These are phyloP conservation scores for Lunasporangiospora selenospora DNA, from an alignment of 192 early-diverging fungal species.

Conservation along the genomic window DNA sequence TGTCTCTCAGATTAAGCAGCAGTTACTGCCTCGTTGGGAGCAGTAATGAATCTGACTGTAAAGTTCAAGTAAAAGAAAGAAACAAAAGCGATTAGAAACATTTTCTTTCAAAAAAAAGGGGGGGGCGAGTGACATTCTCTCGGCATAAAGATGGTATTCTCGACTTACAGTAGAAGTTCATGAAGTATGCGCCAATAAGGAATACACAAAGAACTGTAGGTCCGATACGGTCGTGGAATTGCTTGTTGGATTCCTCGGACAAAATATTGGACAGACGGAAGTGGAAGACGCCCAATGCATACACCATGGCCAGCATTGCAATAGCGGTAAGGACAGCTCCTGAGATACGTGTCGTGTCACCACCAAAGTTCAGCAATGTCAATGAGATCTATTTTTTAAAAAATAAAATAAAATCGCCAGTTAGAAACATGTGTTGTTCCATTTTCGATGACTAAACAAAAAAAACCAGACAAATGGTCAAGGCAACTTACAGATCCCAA, in stretches of 20 bases:
- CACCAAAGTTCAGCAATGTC: slow-evolving; percentile 81
- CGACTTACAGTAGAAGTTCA: slow-evolving; percentile 49
- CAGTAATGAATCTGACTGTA: neutral
- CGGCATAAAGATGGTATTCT: neutral
- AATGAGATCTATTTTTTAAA: slow-evolving; percentile 28
- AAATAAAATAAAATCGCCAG: neutral
- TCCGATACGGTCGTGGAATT: slow-evolving; percentile 78
- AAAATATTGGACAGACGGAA: slow-evolving; percentile 72
- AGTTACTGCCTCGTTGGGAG: too few relatives aligned
- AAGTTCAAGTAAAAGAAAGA: neutral
- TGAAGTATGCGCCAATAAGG: slow-evolving; percentile 57
- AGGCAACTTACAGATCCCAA: slow-evolving; percentile 53
- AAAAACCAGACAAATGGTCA: neutral
- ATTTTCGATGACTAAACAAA: too few relatives aligned
- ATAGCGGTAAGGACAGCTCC: slow-evolving; percentile 61
- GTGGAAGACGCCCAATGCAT: slow-evolving; percentile 80
- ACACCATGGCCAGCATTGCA: slow-evolving; percentile 79
- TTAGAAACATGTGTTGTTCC: neutral
- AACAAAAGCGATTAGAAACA: neutral
- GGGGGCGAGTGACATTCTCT: neutral
- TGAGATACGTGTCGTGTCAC: slow-evolving; percentile 63
- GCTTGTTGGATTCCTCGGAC: slow-evolving; percentile 66
- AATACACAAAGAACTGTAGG: slow-evolving; percentile 76
- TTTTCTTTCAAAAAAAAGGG: too few relatives aligned
- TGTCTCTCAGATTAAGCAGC: too few relatives aligned